Conservation (phyloP, 2,329 filamentous ascomycete species). For the Colletotrichum gigasporum region DNA sequence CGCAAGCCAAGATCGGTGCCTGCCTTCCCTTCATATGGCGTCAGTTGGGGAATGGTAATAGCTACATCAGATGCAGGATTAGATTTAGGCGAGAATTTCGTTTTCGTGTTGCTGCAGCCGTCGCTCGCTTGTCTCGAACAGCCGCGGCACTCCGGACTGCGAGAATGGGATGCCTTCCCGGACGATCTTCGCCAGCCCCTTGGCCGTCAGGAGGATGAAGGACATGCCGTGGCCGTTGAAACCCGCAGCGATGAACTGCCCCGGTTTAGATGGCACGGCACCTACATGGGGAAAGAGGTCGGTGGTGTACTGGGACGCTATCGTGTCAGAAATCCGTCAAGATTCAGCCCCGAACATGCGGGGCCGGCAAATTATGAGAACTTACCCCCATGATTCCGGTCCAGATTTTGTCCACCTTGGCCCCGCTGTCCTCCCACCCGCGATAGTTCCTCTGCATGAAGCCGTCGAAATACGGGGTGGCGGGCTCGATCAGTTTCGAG, state of each 20-base stretch:
- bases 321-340: slow-evolving; percentile 33
- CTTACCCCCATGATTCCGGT: slow-evolving; percentile 45
- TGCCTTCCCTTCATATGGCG: background rate
- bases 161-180: slow-evolving; percentile 41
- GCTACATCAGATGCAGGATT: too few relatives aligned
- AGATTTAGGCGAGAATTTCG: slow-evolving; percentile 7
- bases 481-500: slow-evolving; percentile 46
- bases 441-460: slow-evolving; percentile 56
- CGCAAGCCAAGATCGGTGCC: background rate
- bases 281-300: slow-evolving; percentile 21
- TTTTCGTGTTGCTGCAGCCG: slow-evolving; percentile 34
- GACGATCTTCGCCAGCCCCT: slow-evolving; percentile 52
- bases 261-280: slow-evolving; percentile 47
- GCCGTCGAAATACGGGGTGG: slow-evolving; percentile 50
- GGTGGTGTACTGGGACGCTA: slow-evolving; percentile 43
- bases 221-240: slow-evolving; percentile 64
- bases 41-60: too few relatives aligned
- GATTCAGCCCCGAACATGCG: slow-evolving; percentile 42
- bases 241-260: slow-evolving; percentile 55
- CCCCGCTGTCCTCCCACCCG: slow-evolving; percentile 55
- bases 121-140: slow-evolving; percentile 45
- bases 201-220: slow-evolving; percentile 50
- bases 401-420: slow-evolving; percentile 49
- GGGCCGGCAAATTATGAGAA: background rate
- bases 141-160: slow-evolving; percentile 47